Evolutionary conservation across 208 protist genomes (phyloP).

Genomic region (Naegleria lovaniensis): DNA sequence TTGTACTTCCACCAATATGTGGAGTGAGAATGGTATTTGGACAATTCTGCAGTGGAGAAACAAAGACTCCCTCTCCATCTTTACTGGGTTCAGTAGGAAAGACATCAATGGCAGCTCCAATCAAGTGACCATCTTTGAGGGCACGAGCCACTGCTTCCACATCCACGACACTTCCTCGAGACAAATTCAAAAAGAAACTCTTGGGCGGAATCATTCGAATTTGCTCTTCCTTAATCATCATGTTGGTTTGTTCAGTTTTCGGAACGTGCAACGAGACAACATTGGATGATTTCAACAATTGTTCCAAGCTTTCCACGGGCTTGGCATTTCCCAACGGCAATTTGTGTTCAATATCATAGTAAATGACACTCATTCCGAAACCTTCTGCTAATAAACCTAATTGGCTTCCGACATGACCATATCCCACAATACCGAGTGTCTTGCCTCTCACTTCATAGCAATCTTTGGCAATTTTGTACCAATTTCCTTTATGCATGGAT

Average conservation of each 20-base stretch:
- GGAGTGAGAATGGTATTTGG: slow-evolving; percentile 86
- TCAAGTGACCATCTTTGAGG: slow-evolving; percentile 64
- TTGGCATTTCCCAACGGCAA: slow-evolving; percentile 78
- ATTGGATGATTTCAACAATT: slow-evolving; percentile 62
- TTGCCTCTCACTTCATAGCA: slow-evolving; percentile 76
- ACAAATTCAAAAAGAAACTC: slow-evolving; percentile 71
- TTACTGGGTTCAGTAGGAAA: slow-evolving; percentile 75
- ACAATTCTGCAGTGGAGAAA: slow-evolving; percentile 64
- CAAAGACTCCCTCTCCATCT: slow-evolving; percentile 48
- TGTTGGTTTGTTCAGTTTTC: slow-evolving; percentile 60
- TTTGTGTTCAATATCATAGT: slow-evolving; percentile 75
- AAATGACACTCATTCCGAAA: slow-evolving; percentile 80
- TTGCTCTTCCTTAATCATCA: slow-evolving; percentile 64
- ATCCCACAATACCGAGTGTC: slow-evolving; percentile 79
- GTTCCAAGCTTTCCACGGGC: slow-evolving; percentile 55
- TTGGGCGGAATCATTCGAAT: slow-evolving; percentile 64
- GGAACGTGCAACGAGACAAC: slow-evolving; percentile 87
- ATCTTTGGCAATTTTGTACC: slow-evolving; percentile 69
- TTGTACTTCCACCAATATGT: slow-evolving; percentile 83
- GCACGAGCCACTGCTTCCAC: slow-evolving; percentile 64
- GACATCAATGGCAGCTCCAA: slow-evolving; percentile 78
- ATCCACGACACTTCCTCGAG: slow-evolving; percentile 69
- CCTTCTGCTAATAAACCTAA: slow-evolving; percentile 79
- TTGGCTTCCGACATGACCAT: slow-evolving; percentile 84
- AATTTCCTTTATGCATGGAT: slow-evolving; percentile 73